Base-by-base conservation (phyloP, 2,329 filamentous ascomycete species). In the Microcyclospora pomicola region DNA sequence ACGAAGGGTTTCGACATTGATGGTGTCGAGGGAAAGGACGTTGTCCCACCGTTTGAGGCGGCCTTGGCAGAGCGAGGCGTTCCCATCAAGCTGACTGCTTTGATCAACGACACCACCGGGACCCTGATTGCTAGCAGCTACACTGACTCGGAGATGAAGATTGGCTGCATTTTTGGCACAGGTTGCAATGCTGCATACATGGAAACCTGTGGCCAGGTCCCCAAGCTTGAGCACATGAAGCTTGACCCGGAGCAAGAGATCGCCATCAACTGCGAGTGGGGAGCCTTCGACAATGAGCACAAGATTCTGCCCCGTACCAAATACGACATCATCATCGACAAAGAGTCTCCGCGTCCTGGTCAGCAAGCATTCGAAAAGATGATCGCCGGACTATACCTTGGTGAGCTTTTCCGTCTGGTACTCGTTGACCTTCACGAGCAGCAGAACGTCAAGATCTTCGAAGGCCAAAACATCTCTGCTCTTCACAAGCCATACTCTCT, bases 101-200 rank as follows among this genome's bases (percentile, higher is more conserved):
- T 98, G 59, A 91, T 96, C 65, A 98, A 98, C 60, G 91, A 98
- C 60, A 98, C 91, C 34, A 96, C 88, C 13, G 91, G 91, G 53
- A 98, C 91, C 27, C 69, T 98, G 53, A 93, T 98, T 54, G 91
- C 91, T 43, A 96, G 88, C 16, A 81, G 85, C 24, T 98, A 98
- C 65, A 96, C 88, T n/a, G 87, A 98, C 58, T 68, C 79, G 33
- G 76, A 79, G 50, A 92, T 95, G 75, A 86, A 78, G 65, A 91
- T 96, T 53, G 91, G 91, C 39, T 95, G 88, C 63, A 98, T 98
- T 58, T 98, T 98, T 54, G 91, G 91, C 52, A 98, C 91, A 10
- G 91, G 91, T 42, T 95, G 91, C 67, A 98, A 98, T 55, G 91
- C 88, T 31, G 91, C 91, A 30, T 98, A 98, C 67, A 93, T 98